Evolutionary conservation across 176 grass and related monocot genomes (phyloP).

Genomic region (Thalia dealbata): DNA sequence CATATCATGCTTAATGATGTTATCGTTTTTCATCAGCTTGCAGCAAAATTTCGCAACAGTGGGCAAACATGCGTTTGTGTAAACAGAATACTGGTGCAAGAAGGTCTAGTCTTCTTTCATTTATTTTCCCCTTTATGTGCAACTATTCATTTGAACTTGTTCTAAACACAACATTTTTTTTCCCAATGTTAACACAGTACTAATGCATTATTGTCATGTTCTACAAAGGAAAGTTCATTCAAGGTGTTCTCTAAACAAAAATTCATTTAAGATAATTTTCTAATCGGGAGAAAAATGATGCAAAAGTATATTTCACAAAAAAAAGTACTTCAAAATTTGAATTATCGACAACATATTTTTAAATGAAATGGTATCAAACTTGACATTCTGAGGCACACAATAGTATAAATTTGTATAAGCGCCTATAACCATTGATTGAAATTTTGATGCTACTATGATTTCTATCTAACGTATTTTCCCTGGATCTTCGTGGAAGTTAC

Average conservation of each 20-base stretch:
- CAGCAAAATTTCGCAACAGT: conserved; percentile 95
- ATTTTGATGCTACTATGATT: too few species aligned
- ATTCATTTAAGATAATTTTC: background rate
- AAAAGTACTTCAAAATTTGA: background rate
- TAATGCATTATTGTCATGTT: background rate
- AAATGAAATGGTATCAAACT: too few species aligned
- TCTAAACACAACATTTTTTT: too few species aligned
- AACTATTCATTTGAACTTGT: background rate
- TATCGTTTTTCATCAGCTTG: conserved; percentile 47
- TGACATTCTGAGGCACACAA: too few species aligned
- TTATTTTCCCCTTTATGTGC: background rate
- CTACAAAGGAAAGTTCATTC: background rate
- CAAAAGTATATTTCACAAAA: background rate
- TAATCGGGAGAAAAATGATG: background rate
- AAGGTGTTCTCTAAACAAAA: too few species aligned
- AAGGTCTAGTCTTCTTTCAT: conserved; percentile 39
- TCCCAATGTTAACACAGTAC: background rate
- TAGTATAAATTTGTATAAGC: too few species aligned
- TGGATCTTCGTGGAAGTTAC: too few species aligned
- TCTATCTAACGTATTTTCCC: too few species aligned
- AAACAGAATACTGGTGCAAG: conserved; percentile 97
- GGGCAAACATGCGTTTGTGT: conserved; percentile 95
- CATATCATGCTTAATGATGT: too few species aligned
- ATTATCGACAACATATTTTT: background rate
- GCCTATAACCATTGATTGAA: too few species aligned